Percentiles rank a stretch among this genome's conserved stretches.
These are phyloP conservation scores for Tuctoria greenei DNA, from an alignment of 176 grass and related monocot genomes.

Conservation along the genomic window DNA sequence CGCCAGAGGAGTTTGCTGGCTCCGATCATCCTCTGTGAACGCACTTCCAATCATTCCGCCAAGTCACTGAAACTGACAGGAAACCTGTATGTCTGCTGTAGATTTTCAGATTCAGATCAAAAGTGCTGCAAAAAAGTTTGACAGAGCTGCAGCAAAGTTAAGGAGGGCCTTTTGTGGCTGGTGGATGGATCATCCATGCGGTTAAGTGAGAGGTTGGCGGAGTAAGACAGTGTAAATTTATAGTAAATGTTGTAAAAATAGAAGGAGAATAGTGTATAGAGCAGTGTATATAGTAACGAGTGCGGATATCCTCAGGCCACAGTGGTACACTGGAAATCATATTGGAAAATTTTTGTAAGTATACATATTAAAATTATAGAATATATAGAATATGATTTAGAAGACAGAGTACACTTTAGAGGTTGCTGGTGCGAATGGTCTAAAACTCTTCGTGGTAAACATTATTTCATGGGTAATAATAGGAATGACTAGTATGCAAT, in stretches of 20 bases:
- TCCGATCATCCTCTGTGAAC: not conserved
- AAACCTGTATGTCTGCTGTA: slow-evolving; percentile 20
- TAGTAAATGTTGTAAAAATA: too few relatives aligned
- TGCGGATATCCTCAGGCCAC: too few relatives aligned
- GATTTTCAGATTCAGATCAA: slow-evolving; percentile 18
- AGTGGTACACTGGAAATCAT: too few relatives aligned
- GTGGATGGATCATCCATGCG: not conserved
- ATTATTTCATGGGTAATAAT: not conserved
- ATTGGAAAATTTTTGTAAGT: too few relatives aligned
- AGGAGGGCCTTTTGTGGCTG: not conserved
- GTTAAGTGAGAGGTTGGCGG: not conserved
- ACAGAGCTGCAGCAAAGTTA: not conserved
- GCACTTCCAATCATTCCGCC: slow-evolving; percentile 19
- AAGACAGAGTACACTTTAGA: too few relatives aligned
- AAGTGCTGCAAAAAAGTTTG: not conserved
- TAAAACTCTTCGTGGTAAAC: not conserved
- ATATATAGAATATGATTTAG: too few relatives aligned
- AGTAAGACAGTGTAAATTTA: too few relatives aligned
- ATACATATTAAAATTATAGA: too few relatives aligned
- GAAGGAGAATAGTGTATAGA: too few relatives aligned
- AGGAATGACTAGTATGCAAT: too few relatives aligned
- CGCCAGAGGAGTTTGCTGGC: not conserved
- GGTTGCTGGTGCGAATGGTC: too few relatives aligned
- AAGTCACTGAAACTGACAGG: slow-evolving; percentile 31
- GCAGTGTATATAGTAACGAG: too few relatives aligned